Percentiles rank a stretch among this genome's conserved stretches.
Conservation (phyloP, 2,329 filamentous ascomycete genomes). For the Colletotrichum chrysophilum region DNA sequence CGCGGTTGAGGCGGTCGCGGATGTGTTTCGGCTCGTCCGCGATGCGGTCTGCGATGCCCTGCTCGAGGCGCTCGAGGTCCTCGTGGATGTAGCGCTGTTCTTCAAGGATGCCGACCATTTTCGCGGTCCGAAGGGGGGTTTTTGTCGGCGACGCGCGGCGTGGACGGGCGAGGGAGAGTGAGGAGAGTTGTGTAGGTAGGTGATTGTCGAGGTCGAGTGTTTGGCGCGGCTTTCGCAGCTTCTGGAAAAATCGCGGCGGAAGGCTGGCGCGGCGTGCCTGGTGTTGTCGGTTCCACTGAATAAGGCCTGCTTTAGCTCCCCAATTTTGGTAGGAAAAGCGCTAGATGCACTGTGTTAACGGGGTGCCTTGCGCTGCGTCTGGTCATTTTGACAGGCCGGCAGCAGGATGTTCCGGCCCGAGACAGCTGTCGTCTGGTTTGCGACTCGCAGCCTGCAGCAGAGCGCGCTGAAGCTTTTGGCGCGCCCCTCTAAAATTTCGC, state of each 20-base stretch:
- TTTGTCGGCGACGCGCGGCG: background rate
- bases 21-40: constrained; percentile 91
- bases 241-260: background rate
- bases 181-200: background rate
- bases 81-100: constrained; percentile 94
- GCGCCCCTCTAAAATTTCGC: constrained; percentile 19
- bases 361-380: background rate
- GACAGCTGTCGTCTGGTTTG: background rate
- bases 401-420: background rate
- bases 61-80: constrained; percentile 94
- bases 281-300: constrained; percentile 11
- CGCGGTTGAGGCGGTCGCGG: constrained; percentile 85
- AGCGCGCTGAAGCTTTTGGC: constrained; percentile 1
- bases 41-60: constrained; percentile 88
- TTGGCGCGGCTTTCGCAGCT: background rate
- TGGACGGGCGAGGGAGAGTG: background rate
- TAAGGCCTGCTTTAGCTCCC: constrained; percentile 19
- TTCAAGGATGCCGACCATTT: constrained; percentile 76
- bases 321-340: background rate
- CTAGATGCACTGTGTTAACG: background rate
- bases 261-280: background rate
- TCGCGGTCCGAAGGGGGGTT: background rate
- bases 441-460: background rate
- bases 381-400: background rate
- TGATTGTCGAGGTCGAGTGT: background rate